Base-by-base conservation (phyloP, 768 basidiomycete genomes). In the Boletus bicolor region DNA sequence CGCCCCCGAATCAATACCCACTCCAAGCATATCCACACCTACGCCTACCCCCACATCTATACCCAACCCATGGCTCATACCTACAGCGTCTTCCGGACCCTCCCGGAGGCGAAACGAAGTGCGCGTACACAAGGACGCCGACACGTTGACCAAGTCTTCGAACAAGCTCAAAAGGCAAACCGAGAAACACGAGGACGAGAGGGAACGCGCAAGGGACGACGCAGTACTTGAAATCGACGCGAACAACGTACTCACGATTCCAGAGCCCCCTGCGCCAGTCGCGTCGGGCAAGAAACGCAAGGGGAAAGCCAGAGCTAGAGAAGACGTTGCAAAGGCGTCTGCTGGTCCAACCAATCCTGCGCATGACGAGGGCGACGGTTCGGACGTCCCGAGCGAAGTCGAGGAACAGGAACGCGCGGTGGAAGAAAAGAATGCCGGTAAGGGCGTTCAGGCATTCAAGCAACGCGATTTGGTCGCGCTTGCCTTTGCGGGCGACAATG, bases 401-500 rank as follows among this genome's bases (percentile, higher is more conserved):
- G 88, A 87, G 36, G 85, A 81, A 26, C 90, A 89, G 63, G 89
- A 89, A 63, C 73, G 74, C 43, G 65, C 65, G 0, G 63, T 79
- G 1, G 51, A 82, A 75, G 61, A 65, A 70, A 42, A 85, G 79
- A 65, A 75, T 68, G 53, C 76, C 65, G 61, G 62, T 41, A 70
- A 66, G 46, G 75, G 75, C 24, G 68, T 82, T 0, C 81, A 79
- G 50, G 89, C 90, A 0, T 93, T 98, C 73, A 79, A 90, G 68
- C 96, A 98, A 70, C 80, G 91, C 38, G 93, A 98, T 61, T 77
- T 98, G 12, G 94, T 99, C 12, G 91, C 94, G 1, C 84, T 85
- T 52, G 97, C 97, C 0, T 99, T 99, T 75, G 96, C 95, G 2
- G 95, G 93, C 3, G 97, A 99, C 71, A 92, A 98, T 60, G 96